Conservation (phyloP, 2,329 filamentous ascomycete species). For the Xylaria multiplex region DNA sequence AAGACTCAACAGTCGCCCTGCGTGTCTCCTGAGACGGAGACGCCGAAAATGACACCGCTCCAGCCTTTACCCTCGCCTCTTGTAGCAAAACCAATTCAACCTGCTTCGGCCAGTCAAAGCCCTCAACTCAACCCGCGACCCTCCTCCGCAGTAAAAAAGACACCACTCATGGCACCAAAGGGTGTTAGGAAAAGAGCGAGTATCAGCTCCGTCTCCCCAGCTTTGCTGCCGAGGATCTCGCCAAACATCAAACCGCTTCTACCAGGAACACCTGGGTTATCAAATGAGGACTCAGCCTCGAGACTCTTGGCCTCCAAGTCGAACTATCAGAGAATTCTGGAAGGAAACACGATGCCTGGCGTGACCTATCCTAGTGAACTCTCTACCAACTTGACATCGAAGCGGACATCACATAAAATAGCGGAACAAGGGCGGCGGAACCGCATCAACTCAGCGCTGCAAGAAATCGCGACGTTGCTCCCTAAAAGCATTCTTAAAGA, state of each 20-base stretch:
- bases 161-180: conserved; percentile 66
- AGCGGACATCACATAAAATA: conserved; percentile 97
- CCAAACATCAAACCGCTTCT: conserved; percentile 93
- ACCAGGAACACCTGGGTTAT: conserved; percentile 65
- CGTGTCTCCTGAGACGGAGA: conserved; percentile 52
- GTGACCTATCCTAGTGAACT: conserved; percentile 90
- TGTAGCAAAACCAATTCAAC: conserved; percentile 54
- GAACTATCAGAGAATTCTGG: conserved; percentile 97
- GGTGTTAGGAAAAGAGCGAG: conserved; percentile 76
- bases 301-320: conserved; percentile 91
- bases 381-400: conserved; percentile 93
- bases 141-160: conserved; percentile 59
- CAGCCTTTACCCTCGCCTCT: conserved; percentile 61
- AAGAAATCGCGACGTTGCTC: conserved; percentile 89
- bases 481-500: conserved; percentile 65
- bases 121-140: conserved; percentile 69
- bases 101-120: conserved; percentile 70
- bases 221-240: conserved; percentile 87
- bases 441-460: conserved; percentile 91
- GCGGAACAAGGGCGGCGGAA: conserved; percentile 96
- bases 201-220: conserved; percentile 80
- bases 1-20: conserved; percentile 62
- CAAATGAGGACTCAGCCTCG: conserved; percentile 70
- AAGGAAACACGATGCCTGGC: conserved; percentile 89
- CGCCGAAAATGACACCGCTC: conserved; percentile 62